Percentiles rank a stretch among this genome's conserved stretches.
These are phyloP conservation scores for Lactarius hatsudake DNA, from an alignment of 768 basidiomycete genomes.

Conservation along the genomic window DNA sequence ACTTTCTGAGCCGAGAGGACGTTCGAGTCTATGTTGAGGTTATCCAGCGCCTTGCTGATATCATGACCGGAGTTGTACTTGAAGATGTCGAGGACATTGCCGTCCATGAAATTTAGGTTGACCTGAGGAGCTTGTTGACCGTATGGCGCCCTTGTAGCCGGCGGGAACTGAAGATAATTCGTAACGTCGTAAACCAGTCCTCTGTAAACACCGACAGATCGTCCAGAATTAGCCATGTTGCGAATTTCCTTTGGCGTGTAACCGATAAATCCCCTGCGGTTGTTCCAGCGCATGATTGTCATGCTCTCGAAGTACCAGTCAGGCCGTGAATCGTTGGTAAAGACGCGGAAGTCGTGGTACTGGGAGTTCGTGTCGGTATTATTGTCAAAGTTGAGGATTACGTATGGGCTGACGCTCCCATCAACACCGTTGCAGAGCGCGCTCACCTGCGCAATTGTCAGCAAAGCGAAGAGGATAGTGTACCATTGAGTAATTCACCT, in stretches of 20 bases:
- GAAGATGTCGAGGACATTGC: slow-evolving; percentile 71
- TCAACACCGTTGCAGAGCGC: slow-evolving; percentile 87
- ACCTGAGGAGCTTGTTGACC: slow-evolving; percentile 43
- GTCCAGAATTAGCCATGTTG: slow-evolving; percentile 60
- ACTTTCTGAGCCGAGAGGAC: slow-evolving; percentile 72
- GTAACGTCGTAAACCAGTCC: slow-evolving; percentile 86
- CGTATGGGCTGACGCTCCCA: slow-evolving; percentile 74
- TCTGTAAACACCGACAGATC: slow-evolving; percentile 82
- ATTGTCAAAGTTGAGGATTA: slow-evolving; percentile 75
- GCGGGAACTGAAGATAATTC: slow-evolving; percentile 69
- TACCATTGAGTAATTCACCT: slow-evolving; percentile 44
- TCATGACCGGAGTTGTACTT: slow-evolving; percentile 70
- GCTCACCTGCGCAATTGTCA: slow-evolving; percentile 55
- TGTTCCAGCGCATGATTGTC: slow-evolving; percentile 88
- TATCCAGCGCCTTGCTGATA: slow-evolving; percentile 71
- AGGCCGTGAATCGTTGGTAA: slow-evolving; percentile 84
- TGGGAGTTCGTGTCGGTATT: slow-evolving; percentile 68
- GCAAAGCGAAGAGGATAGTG: slow-evolving; percentile 11
- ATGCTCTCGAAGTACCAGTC: slow-evolving; percentile 98
- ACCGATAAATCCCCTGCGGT: slow-evolving; percentile 86
- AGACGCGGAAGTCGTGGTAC: slow-evolving; percentile 96
- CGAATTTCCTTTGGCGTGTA: slow-evolving; percentile 73
- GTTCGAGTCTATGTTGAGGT: slow-evolving; percentile 55
- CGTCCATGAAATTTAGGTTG: slow-evolving; percentile 68
- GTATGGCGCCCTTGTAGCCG: slow-evolving; percentile 49